Conservation (phyloP, 2,329 filamentous ascomycete genomes). For the Ophiostoma triangulosporum region DNA sequence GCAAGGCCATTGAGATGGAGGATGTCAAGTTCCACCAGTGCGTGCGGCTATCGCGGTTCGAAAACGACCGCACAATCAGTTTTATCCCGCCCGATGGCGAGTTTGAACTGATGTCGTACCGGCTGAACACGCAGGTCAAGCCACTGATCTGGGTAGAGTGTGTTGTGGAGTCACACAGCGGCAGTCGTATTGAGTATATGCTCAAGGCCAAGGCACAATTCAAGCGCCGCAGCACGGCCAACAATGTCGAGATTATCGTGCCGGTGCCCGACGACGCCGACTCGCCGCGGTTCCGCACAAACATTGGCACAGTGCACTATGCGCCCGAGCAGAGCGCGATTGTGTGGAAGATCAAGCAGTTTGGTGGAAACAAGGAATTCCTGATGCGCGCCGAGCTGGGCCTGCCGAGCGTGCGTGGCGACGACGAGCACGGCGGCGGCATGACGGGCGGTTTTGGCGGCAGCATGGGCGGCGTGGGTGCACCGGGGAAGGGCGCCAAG, state of each 20-base stretch:
- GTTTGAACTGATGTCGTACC: slow-evolving; percentile 99
- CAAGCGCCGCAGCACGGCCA: slow-evolving; percentile 92
- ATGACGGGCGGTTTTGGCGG: slow-evolving; percentile 97
- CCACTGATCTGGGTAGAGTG: slow-evolving; percentile 98
- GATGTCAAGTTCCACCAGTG: slow-evolving; percentile 99
- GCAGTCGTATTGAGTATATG: slow-evolving; percentile 96
- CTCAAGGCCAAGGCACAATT: slow-evolving; percentile 96
- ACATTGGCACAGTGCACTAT: slow-evolving; percentile 94
- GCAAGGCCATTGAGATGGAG: slow-evolving; percentile 98
- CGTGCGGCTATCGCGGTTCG: slow-evolving; percentile 86
- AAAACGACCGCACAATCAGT: slow-evolving; percentile 96
- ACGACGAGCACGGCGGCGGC: slow-evolving; percentile 88
- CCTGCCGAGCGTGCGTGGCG: slow-evolving; percentile 82
- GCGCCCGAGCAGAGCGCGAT: slow-evolving; percentile 95
- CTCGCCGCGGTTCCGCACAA: slow-evolving; percentile 88
- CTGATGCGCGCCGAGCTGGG: slow-evolving; percentile 96
- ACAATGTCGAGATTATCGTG: slow-evolving; percentile 96
- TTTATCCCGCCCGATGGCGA: slow-evolving; percentile 98
- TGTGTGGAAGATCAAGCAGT: slow-evolving; percentile 99
- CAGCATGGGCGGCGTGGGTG: slow-evolving; percentile 84
- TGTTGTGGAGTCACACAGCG: slow-evolving; percentile 89
- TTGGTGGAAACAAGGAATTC: slow-evolving; percentile 96
- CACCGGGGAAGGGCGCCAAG: slow-evolving; percentile 69
- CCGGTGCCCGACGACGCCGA: slow-evolving; percentile 96
- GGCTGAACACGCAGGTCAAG: slow-evolving; percentile 96